Base-by-base conservation (phyloP, 2,329 filamentous ascomycete genomes). In the Shiraia sp. region DNA sequence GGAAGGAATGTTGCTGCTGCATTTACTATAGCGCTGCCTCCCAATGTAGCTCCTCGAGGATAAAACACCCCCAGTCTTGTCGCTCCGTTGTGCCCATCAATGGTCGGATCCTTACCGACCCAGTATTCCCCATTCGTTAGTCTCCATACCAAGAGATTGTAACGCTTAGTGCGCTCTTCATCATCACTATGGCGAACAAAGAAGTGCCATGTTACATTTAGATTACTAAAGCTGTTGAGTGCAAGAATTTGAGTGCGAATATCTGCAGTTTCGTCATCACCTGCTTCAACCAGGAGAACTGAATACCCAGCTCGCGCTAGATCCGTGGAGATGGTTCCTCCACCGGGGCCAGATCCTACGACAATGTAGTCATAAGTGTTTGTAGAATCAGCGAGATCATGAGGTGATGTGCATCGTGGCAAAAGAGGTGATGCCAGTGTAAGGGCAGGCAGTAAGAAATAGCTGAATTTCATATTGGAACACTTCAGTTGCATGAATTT, bases 181-280 rank as follows among this genome's bases (percentile, higher is more conserved):
- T 83, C 73, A 5, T 72, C 68, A 53, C 81, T 82, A 57, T 83
- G 81, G 24, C 74, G 74, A 6, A 82, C 78, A 43, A 78, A 85
- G 61, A 79, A 83, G 53, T 81, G 76, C 81, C 82, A 77, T 4
- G 76, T 78, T 1, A 77, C 73, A 25, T 30, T 23, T 3, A 38
- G 13, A 17, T 46, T 46, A 10, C 36, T 26, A 8, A 36, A 44
- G 19, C 40, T 73, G 69, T 22, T 78, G 72, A 51, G 79, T 68
- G 9, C 75, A 72, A 13, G 80, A 76, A 14, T 79, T 71, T 24
- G 75, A 68, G 44, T 79, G 71, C 53, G 72, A 36, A 71, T 66
- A 13, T 68, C 61, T 33, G 68, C 64, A 10, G 72, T 74, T 42
- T 79, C 72, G 49, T 83, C 79, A 41, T 38, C 40, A 16, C 79